Evolutionary conservation across 2,329 filamentous ascomycete species (phyloP), one percentile per base, ranked within the genome.

Genomic region (Cordyceps tenuipes): DNA sequence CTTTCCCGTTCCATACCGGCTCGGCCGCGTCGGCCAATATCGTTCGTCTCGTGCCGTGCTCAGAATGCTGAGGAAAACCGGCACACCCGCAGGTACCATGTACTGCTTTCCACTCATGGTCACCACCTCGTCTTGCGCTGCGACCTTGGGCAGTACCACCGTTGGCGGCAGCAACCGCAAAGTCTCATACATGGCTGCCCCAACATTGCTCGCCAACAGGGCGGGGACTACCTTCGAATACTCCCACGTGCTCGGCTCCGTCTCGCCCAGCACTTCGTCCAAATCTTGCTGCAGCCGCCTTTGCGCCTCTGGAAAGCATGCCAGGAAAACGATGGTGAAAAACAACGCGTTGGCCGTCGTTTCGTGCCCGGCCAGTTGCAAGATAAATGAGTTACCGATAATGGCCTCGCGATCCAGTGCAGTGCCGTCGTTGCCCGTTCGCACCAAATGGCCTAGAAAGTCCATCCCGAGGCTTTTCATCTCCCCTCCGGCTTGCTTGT

Each of bases 161-260:
- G 90, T 86, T 0, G 90, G 84, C 2, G 89, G 88, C 62, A 90
- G 78, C 47, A 91, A 67, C 12, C 90, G 84, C 57, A 94, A 78
- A 43, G 87, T 85, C 75, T 94, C 90, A 68, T 91, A 89, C 79
- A 93, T 82, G 66, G 87, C 82, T 4, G 90, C 89, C 19, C 87
- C 90, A 10, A 87, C 75, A 79, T 90, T 86, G 62, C 85, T 84
- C 12, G 80, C 82, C 65, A 90, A 82, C 62, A 94, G 78, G 9
- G 80, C 76, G 48, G 83, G 84, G 63, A 92, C 78, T 65, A 83
- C 77, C 12, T 76, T 72, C 49, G 92, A 88, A 69, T 90, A 93
- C 66, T 84, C 79, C 90, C 89, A 93, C 8, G 81, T 77, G 0
- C 73, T 71, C 5, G 84, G 79, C 23, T 87, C 80, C 17, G 76